phyloP scores from a whole-genome alignment of 1,284 basidiomycete genomes.

The Ganoderma resinaceum region DNA sequence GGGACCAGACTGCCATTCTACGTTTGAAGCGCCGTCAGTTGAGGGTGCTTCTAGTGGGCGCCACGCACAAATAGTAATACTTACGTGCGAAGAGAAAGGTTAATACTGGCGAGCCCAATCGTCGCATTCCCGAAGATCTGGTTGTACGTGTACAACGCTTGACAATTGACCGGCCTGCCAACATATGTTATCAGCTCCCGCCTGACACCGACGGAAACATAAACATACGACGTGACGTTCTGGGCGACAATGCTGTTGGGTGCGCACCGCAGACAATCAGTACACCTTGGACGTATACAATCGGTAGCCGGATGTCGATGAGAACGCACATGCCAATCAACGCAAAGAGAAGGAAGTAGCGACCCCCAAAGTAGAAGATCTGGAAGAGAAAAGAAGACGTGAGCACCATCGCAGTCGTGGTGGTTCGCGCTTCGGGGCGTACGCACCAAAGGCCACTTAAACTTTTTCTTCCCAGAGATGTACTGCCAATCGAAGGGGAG shows the following conservation, averaged over 20 bases:
- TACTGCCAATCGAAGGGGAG: conserved; percentile 74
- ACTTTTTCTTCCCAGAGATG: conserved; percentile 62
- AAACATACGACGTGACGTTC: conserved; percentile 58
- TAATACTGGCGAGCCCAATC: conserved; percentile 79
- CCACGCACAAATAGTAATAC: conserved; percentile 34
- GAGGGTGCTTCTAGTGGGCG: conserved; percentile 3
- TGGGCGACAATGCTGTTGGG: conserved; percentile 58
- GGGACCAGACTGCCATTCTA: conserved; percentile 77
- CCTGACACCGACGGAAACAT: background rate
- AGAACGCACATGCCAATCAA: conserved; percentile 67
- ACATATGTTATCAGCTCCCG: conserved; percentile 11
- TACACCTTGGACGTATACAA: background rate
- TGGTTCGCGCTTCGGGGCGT: background rate
- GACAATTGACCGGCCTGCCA: conserved; percentile 65
- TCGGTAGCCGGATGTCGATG: background rate
- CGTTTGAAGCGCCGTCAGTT: conserved; percentile 13
- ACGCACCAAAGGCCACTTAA: conserved; percentile 52
- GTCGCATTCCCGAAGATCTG: conserved; percentile 72
- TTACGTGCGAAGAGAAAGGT: conserved; percentile 77
- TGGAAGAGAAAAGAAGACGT: conserved; percentile 36
- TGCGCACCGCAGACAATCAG: conserved; percentile 19
- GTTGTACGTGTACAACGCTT: conserved; percentile 77
- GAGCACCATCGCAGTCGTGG: background rate
- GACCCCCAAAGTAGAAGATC: conserved; percentile 78
- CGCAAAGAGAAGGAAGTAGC: conserved; percentile 73